Evolutionary conservation across 1,284 basidiomycete genomes (phyloP).

Genomic region (Ustilago vetiveriae): DNA sequence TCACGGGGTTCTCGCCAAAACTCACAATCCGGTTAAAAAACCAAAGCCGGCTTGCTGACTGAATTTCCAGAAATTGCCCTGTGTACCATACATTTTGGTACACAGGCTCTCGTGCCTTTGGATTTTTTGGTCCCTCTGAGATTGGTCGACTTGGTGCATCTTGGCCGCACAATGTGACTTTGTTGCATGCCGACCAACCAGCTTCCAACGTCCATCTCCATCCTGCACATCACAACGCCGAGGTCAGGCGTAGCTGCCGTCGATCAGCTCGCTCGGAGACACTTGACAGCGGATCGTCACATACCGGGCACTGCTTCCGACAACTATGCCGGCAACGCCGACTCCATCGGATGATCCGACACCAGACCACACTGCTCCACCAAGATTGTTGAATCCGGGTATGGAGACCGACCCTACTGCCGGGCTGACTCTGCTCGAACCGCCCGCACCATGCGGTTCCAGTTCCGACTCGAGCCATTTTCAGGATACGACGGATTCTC

Average conservation of each 20-base stretch:
- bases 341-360: conserved; percentile 11
- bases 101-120: no score
- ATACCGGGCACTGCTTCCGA: no score
- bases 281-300: background rate
- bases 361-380: conserved; percentile 11
- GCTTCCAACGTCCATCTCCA: background rate
- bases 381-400: conserved; percentile 35
- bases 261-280: conserved; percentile 1
- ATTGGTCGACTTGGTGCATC: no score
- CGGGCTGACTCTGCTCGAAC: conserved; percentile 29
- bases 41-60: conserved; percentile 1
- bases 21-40: no score
- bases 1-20: background rate
- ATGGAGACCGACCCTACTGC: conserved; percentile 41
- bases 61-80: no score
- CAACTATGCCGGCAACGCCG: conserved; percentile 13
- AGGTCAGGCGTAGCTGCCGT: conserved; percentile 11
- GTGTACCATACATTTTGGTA: no score
- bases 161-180: no score
- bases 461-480: conserved; percentile 13
- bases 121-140: no score
- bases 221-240: background rate
- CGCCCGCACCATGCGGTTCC: conserved; percentile 22
- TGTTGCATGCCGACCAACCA: background rate
- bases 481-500: conserved; percentile 19